These are phyloP conservation scores for Podochytrium sp. DNA, from an alignment of 192 early-diverging fungal genomes.

Conservation along the genomic window DNA sequence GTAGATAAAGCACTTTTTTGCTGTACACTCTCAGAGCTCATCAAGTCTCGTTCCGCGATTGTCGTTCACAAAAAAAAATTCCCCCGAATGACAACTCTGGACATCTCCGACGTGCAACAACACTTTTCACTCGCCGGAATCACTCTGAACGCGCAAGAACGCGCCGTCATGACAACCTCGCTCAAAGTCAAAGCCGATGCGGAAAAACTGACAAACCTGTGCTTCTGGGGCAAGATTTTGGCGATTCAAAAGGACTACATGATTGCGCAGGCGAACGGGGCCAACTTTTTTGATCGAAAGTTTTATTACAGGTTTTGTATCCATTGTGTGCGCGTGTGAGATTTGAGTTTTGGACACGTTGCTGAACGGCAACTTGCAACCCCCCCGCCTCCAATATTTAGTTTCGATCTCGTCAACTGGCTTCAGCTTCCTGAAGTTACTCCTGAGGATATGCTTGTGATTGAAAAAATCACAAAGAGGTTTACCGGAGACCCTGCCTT, in stretches of 20 bases:
- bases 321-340: neutral
- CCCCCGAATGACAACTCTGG: slow-evolving; percentile 45
- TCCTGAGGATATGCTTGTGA: slow-evolving; percentile 40
- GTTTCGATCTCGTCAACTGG: slow-evolving; percentile 57
- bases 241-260: slow-evolving; percentile 60
- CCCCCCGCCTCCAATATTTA: slow-evolving; percentile 7
- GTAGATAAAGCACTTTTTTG: no score
- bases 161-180: slow-evolving; percentile 46
- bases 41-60: neutral
- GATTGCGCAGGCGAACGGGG: slow-evolving; percentile 48
- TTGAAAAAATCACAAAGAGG: slow-evolving; percentile 44
- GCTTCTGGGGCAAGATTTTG: slow-evolving; percentile 61
- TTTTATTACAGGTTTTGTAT: slow-evolving; percentile 54
- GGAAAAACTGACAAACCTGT: slow-evolving; percentile 55
- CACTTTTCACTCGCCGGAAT: slow-evolving; percentile 55
- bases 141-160: slow-evolving; percentile 58
- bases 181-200: slow-evolving; percentile 52
- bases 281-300: slow-evolving; percentile 51
- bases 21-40: neutral
- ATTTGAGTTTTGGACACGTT: neutral
- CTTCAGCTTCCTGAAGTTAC: slow-evolving; percentile 56
- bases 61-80: neutral
- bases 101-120: slow-evolving; percentile 38
- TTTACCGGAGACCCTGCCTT: slow-evolving; percentile 58
- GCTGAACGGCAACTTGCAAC: neutral